These are phyloP conservation scores for Cercospora sp. DNA, from an alignment of 2,329 filamentous ascomycete genomes.

Conservation along the genomic window DNA sequence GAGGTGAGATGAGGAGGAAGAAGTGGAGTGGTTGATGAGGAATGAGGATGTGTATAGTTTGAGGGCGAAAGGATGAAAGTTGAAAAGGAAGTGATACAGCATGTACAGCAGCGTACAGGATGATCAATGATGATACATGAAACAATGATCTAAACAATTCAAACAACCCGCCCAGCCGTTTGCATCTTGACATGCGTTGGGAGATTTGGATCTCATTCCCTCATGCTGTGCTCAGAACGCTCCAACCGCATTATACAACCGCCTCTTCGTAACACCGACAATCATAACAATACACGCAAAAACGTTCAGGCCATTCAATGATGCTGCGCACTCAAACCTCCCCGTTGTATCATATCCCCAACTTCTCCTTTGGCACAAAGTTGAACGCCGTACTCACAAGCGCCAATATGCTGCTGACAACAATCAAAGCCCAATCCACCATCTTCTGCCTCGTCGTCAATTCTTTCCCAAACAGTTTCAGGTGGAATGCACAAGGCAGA, in stretches of 20 bases:
- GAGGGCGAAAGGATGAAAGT: neutral
- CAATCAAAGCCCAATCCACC: slow-evolving; percentile 68
- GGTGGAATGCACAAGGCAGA: slow-evolving; percentile 81
- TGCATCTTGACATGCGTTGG: neutral
- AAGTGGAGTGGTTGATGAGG: slow-evolving; percentile 21
- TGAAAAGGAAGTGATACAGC: neutral
- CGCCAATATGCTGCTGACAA: slow-evolving; percentile 68
- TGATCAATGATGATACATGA: slow-evolving; percentile 3
- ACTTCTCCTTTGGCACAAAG: slow-evolving; percentile 75
- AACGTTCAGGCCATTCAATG: neutral
- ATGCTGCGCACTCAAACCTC: too few species aligned
- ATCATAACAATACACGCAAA: neutral
- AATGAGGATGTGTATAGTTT: slow-evolving; percentile 17
- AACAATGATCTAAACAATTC: neutral
- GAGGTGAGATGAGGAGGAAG: slow-evolving; percentile 7
- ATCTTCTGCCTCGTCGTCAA: slow-evolving; percentile 64
- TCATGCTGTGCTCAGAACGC: slow-evolving; percentile 1
- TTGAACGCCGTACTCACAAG: slow-evolving; percentile 81
- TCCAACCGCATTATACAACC: neutral
- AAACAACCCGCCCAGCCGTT: neutral
- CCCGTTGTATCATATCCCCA: slow-evolving; percentile 47
- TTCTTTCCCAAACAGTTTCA: slow-evolving; percentile 81
- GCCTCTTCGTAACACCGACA: neutral
- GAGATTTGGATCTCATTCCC: neutral
- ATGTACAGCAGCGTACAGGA: neutral